Evolutionary conservation across 768 basidiomycete genomes (phyloP).

Genomic region (Amanita exitialis): DNA sequence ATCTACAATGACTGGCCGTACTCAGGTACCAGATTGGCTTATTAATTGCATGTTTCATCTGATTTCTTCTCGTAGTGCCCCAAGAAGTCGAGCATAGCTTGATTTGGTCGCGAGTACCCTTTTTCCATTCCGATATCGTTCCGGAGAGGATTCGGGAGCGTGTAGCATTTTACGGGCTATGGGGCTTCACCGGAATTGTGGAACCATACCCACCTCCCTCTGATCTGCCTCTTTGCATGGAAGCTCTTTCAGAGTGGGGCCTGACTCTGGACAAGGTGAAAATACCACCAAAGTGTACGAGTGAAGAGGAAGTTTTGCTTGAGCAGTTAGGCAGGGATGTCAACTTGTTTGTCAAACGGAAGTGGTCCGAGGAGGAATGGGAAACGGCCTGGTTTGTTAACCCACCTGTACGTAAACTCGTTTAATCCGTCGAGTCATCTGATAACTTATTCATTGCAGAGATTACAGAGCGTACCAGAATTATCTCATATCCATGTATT

Average conservation of each 20-base stretch:
- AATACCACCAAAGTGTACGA: constrained; percentile 36
- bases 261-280: constrained; percentile 53
- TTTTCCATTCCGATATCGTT: constrained; percentile 53
- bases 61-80: constrained; percentile 36
- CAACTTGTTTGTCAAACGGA: constrained; percentile 46
- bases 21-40: constrained; percentile 39
- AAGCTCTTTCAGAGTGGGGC: constrained; percentile 62
- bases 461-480: constrained; percentile 73
- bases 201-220: constrained; percentile 53
- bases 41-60: not conserved
- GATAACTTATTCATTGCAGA: constrained; percentile 25
- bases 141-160: constrained; percentile 41
- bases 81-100: constrained; percentile 63
- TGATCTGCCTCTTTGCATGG: constrained; percentile 43
- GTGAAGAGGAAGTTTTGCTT: constrained; percentile 43
- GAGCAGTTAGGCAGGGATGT: constrained; percentile 46
- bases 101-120: constrained; percentile 69
- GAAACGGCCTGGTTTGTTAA: constrained; percentile 92
- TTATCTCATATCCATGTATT: constrained; percentile 87
- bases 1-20: constrained; percentile 88
- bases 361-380: constrained; percentile 70
- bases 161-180: constrained; percentile 67
- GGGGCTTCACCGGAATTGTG: constrained; percentile 65
- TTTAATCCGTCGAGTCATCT: not conserved
- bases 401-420: constrained; percentile 51